Base-by-base conservation (phyloP, 441 rosid genomes). In the Pelargonium cotyledonis region DNA sequence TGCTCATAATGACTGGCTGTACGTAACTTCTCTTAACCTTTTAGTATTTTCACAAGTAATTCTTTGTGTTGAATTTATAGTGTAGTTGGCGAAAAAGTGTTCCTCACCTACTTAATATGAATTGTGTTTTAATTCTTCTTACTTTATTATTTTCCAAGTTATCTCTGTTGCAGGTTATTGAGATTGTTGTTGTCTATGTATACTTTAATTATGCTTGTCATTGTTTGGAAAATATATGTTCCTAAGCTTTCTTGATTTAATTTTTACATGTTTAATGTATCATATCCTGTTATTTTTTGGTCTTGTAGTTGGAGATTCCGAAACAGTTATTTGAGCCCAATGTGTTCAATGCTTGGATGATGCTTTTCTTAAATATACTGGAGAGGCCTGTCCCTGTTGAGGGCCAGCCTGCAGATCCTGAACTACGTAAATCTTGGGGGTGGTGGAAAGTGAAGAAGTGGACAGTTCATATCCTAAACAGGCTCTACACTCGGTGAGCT, bases 361-460 rank as follows among this genome's bases (percentile, higher is more conserved):
- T 78, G 70, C 93, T 95, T 75, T 92, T 95, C 86, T 82, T 92
- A 72, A 95, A 79, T 75, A 75, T 90, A 72, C 79, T 95, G 89
- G 98, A 92, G 81, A 89, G 97, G 79, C 87, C 97, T 63, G 91
- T 95, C 72, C 96, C 95, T 14, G 12, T 70, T 11, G 99, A 95
- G 80, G 96, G 96, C 4, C 95, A 95, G 76, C 98, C 99, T 78
- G 73, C 73, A 62, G 99, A 95, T 80, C 93, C 87, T 1, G 99
- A 95, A 72, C 83, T 84, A 41, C 84, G 97, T 78, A 95, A 92
- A 80, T 86, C 96, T 63, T 95, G 99, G 99, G 97, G 98, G 6
- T 95, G 99, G 99, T 95, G 99, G 99, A 95, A 95, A 80, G 89
- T 87, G 82, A 95, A 95, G 84, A 95, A 95, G 75, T 92, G 99